Evolutionary conservation across 768 basidiomycete genomes (phyloP).

Genomic region (Tricholoma bakamatsutake): DNA sequence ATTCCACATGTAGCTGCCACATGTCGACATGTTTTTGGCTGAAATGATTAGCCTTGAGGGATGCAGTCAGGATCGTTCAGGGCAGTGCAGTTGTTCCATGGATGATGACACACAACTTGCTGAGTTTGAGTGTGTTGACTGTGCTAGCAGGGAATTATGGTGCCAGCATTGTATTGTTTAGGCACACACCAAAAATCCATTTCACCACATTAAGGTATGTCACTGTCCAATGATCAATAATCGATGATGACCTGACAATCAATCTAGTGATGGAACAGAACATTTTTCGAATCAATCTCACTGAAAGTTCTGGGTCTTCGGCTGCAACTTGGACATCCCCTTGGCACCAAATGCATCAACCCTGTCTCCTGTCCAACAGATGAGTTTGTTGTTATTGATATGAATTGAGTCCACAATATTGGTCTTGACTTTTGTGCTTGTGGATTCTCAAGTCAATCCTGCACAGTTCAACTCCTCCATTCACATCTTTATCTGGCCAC

Average conservation of each 20-base stretch:
- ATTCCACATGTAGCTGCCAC: neutral
- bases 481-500: constrained; percentile 27
- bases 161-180: constrained; percentile 1
- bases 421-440: constrained; percentile 28
- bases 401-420: constrained; percentile 25
- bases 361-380: constrained; percentile 9
- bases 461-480: constrained; percentile 24
- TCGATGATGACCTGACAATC: too few species aligned
- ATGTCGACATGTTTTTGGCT: neutral
- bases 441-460: constrained; percentile 7
- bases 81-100: neutral
- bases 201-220: constrained; percentile 3
- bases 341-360: constrained; percentile 9
- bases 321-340: constrained; percentile 23
- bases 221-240: too few species aligned
- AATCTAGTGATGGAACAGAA: constrained; percentile 5
- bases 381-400: constrained; percentile 26
- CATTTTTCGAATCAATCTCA: constrained; percentile 1
- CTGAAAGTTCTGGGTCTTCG: constrained; percentile 21
- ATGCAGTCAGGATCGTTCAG: neutral
- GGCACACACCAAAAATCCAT: neutral
- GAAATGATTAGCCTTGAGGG: constrained; percentile 5
- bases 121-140: constrained; percentile 5
- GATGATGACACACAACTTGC: neutral
- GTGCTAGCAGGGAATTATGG: neutral